Conservation (phyloP, 805 yeast species). For the Sugiyamaella qingdaonensis region DNA sequence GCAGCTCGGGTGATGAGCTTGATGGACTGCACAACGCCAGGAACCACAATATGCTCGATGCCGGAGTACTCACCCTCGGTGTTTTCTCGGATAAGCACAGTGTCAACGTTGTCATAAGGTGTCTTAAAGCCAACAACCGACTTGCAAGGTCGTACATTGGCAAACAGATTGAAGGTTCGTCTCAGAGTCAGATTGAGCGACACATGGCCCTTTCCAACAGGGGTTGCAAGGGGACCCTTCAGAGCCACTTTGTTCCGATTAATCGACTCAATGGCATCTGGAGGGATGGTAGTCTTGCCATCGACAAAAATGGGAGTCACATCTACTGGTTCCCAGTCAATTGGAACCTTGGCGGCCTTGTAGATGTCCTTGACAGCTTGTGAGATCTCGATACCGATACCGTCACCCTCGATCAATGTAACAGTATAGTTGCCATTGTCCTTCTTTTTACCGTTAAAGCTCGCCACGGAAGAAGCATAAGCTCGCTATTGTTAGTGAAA, state of each 20-base stretch:
- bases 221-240: conserved; percentile 98
- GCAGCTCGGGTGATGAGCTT: conserved; percentile 96
- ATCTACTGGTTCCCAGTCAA: conserved; percentile 95
- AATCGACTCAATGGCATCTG: conserved; percentile 86
- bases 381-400: conserved; percentile 95
- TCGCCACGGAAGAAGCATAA: conserved; percentile 37
- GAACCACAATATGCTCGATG: conserved; percentile 95
- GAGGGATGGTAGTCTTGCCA: conserved; percentile 91
- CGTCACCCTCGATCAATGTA: conserved; percentile 97
- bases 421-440: conserved; percentile 78
- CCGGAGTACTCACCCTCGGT: conserved; percentile 88
- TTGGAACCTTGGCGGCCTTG: conserved; percentile 91
- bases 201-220: conserved; percentile 98
- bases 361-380: conserved; percentile 90
- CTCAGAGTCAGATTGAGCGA: conserved; percentile 96
- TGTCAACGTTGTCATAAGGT: conserved; percentile 83
- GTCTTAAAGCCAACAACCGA: conserved; percentile 91
- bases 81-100: conserved; percentile 96
- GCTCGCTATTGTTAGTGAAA: conserved; percentile 1
- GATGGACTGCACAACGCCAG: conserved; percentile 98
- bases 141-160: conserved; percentile 96
- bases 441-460: conserved; percentile 39
- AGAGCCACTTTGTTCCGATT: conserved; percentile 91
- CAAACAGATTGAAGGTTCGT: conserved; percentile 92
- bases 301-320: conserved; percentile 89